A percentile compares a stretch with the other conserved stretches of the same genome.
phyloP scores from a whole-genome alignment of 2,329 filamentous ascomycete species.

The Zasmidium citrigriseum region DNA sequence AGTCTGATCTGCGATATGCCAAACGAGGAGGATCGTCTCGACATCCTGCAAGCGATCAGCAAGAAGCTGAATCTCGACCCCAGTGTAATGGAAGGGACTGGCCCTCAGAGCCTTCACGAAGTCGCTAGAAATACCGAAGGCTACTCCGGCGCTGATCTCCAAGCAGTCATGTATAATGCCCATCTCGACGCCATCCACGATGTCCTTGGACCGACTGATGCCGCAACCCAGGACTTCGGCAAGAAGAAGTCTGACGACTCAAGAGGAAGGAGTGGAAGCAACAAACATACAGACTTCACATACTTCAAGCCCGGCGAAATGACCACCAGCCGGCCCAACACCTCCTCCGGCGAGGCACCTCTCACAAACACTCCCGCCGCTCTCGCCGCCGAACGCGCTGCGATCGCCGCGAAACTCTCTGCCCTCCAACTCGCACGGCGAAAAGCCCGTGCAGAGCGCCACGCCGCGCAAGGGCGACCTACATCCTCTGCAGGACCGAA shows the following conservation, averaged over 20 bases:
- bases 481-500: slow-evolving; percentile 13
- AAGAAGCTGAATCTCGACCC: slow-evolving; percentile 72
- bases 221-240: slow-evolving; percentile 32
- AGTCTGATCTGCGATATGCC: slow-evolving; percentile 90
- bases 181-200: slow-evolving; percentile 97
- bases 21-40: slow-evolving; percentile 73
- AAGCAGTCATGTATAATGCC: slow-evolving; percentile 93
- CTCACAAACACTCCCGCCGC: slow-evolving; percentile 40
- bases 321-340: slow-evolving; percentile 43
- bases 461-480: slow-evolving; percentile 25
- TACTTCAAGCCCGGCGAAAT: slow-evolving; percentile 78
- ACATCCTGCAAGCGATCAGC: slow-evolving; percentile 84
- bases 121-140: slow-evolving; percentile 81
- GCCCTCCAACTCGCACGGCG: slow-evolving; percentile 72
- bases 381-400: slow-evolving; percentile 71
- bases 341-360: slow-evolving; percentile 41
- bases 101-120: slow-evolving; percentile 56
- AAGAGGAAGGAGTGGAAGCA: slow-evolving; percentile 14
- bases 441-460: slow-evolving; percentile 58
- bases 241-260: slow-evolving; percentile 33
- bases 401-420: slow-evolving; percentile 78
- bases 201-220: slow-evolving; percentile 61
- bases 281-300: slow-evolving; percentile 59
- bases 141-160: slow-evolving; percentile 90
- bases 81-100: slow-evolving; percentile 56